Evolutionary conservation across 805 yeast genomes (phyloP), one percentile per base, ranked within the genome.

Genomic region (Wickerhamomyces canadensis): DNA sequence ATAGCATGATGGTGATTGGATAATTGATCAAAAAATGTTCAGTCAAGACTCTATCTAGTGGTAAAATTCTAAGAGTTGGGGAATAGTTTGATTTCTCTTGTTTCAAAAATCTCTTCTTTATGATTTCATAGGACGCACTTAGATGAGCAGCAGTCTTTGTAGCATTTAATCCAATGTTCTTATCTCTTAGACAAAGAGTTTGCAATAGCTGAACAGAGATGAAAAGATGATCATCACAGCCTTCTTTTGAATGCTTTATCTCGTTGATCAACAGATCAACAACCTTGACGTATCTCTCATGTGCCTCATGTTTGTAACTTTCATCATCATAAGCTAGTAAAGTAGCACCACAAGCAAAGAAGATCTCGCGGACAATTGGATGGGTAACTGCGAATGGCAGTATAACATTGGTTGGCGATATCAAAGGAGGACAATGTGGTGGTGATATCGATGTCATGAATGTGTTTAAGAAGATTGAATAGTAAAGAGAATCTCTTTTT

Each of bases 311-410:
- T 5, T 39, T 36, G 24, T 37, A 52, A 18, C 34, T 31, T 27
- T 50, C 55, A 12, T 49, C 43, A 6, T 38, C 23, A 32, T 43
- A 51, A 1, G 56, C 52, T 16, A 48, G 17, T 14, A 47, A 39
- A 3, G 56, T 43, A 2, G 58, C 52, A 18, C 58, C 58, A 42
- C 56, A 51, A 0, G 58, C 53, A 3, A 51, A 28, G 36, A 48
- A 49, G 16, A 48, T 45, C 26, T 48, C 52, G 15, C 55, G 33
- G 4, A 47, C 54, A 2, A 47, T 43, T 11, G 30, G 4, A 33
- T 43, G 46, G 0, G 42, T 31, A 9, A 44, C 36, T 3, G 48
- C 51, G 34, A 40, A 47, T 2, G 56, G 55, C 4, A 45, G 17
- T 2, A 53, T 25, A 2, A 50, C 29, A 6, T 42, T 41, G 25